Percentiles rank a stretch among this genome's conserved stretches.
phyloP scores from a whole-genome alignment of 805 yeast genomes.

The Naumovozyma baii region DNA sequence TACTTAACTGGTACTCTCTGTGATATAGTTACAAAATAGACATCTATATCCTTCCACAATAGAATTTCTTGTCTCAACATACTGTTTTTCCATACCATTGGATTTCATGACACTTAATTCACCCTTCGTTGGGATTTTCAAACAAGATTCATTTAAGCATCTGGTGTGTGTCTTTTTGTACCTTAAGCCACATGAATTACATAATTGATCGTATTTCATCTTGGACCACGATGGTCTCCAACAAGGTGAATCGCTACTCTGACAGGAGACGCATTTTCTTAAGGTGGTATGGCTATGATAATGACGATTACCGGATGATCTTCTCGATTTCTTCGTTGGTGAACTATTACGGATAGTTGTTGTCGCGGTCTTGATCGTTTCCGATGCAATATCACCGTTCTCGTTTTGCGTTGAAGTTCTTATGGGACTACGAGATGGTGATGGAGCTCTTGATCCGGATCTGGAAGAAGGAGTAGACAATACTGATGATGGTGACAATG shows the following conservation, averaged over 20 bases:
- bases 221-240: conserved; percentile 96
- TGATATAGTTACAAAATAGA: conserved; percentile 32
- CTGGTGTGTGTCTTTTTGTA: conserved; percentile 91
- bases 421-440: background rate
- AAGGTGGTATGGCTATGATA: conserved; percentile 6
- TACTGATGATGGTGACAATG: background rate
- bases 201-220: conserved; percentile 79
- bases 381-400: conserved; percentile 3
- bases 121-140: conserved; percentile 90
- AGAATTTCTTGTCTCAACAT: conserved; percentile 16
- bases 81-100: conserved; percentile 41
- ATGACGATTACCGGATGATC: background rate
- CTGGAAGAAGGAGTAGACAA: background rate
- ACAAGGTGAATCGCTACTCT: conserved; percentile 86
- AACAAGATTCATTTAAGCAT: conserved; percentile 66
- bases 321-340: background rate
- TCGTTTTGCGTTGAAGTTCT: conserved; percentile 2
- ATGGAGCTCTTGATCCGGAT: background rate
- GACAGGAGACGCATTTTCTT: conserved; percentile 82
- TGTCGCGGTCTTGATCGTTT: conserved; percentile 1
- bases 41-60: conserved; percentile 38
- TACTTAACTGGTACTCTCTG: conserved; percentile 12
- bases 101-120: conserved; percentile 85
- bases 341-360: conserved; percentile 1
- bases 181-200: conserved; percentile 92